These are phyloP conservation scores for Pythium oligandrum DNA, from an alignment of 352 stramenopile genomes.

Conservation along the genomic window DNA sequence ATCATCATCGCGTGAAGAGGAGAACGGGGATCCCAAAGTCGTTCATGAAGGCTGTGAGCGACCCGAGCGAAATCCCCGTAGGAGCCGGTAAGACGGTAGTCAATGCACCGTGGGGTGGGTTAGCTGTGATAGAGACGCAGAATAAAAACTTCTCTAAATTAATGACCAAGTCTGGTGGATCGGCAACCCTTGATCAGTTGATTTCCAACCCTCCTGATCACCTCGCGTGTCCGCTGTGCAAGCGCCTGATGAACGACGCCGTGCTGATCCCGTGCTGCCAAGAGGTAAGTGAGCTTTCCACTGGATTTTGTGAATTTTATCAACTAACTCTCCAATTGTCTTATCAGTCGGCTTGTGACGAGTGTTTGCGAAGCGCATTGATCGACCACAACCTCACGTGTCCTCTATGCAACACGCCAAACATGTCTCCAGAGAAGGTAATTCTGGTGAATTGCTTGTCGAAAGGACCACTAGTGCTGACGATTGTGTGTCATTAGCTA, in stretches of 20 bases:
- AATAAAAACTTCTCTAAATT: constrained; percentile 92
- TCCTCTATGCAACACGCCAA: constrained; percentile 66
- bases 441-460: not conserved
- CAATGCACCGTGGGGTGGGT: constrained; percentile 75
- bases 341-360: constrained; percentile 71
- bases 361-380: constrained; percentile 71
- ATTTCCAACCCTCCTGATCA: constrained; percentile 87
- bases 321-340: constrained; percentile 13
- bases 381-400: constrained; percentile 82
- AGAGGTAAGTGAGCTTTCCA: constrained; percentile 53
- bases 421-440: constrained; percentile 83
- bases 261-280: constrained; percentile 86
- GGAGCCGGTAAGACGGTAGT: constrained; percentile 83
- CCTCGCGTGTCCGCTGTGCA: constrained; percentile 86
- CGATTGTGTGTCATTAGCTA: constrained; percentile 19
- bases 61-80: constrained; percentile 81
- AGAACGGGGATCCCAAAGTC: constrained; percentile 86
- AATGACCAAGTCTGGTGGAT: constrained; percentile 85
- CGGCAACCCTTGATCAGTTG: constrained; percentile 87
- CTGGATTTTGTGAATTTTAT: constrained; percentile 1
- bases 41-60: constrained; percentile 86
- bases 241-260: constrained; percentile 83
- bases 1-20: constrained; percentile 86
- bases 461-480: too few species aligned
- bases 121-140: constrained; percentile 89